Base-by-base conservation (phyloP, 2,329 filamentous ascomycete species). In the Cladosporium sp. region DNA sequence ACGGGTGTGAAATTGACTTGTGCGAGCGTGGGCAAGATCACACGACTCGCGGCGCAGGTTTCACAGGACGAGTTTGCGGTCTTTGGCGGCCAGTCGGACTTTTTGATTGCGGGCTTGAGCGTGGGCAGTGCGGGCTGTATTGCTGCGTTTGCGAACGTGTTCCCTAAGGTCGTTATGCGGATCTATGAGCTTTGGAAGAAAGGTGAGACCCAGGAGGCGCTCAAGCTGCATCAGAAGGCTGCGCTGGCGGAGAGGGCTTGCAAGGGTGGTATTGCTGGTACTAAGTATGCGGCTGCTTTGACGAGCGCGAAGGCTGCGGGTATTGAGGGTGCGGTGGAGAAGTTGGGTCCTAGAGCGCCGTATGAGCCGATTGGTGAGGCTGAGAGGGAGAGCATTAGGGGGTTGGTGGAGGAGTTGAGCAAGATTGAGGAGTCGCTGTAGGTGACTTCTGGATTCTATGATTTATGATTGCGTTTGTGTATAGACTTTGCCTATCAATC, bases 71-170 rank as follows among this genome's bases (percentile, higher is more conserved):
- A 79, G 11, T 92, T 92, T 67, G 82, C 86, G 1, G 82, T 85
- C 0, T 90, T 84, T 66, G 88, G 87, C 0, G 89, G 89, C 0
- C 88, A 91, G 74, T 84, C 83, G 1, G 88, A 92, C 67, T 91
- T 89, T 70, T 72, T 91, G 40, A 74, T 85, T 28, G 81, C 78
- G 1, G 82, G 81, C 0, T 64, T 86, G 14, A 76, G 77, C 1
- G 76, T 78, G 3, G 83, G 83, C 1, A 78, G 75, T 19, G 77
- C 79, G 0, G 83, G 83, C 0, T 84, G 80, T 61, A 82, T 86
- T 52, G 78, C 81, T 1, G 82, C 79, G 1, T 85, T 85, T 66
- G 81, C 78, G 34, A 85, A 82, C 62, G 72, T 81, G 2, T 79
- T 79, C 60, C 80, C 80, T 1, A 80, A 78, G 63, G 77, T 81